Evolutionary conservation across 2,329 filamentous ascomycete genomes (phyloP).

Genomic region (Chalara sp.): DNA sequence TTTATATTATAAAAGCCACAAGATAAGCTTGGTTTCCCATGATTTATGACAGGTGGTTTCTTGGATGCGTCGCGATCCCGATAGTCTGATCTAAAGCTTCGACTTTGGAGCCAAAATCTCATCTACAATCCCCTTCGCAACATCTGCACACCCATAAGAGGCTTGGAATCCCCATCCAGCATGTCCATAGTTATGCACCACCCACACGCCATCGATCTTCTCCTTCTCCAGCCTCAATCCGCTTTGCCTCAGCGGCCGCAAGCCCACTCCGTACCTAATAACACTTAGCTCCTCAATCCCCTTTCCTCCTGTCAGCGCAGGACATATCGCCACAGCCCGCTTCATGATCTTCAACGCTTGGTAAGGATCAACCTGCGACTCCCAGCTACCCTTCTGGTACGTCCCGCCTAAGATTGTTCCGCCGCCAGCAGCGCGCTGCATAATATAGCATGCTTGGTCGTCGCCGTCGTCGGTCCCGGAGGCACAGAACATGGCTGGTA

Average conservation of each 20-base stretch:
- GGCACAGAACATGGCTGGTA: slow-evolving; percentile 43
- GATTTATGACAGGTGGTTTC: too few relatives aligned
- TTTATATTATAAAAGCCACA: too few relatives aligned
- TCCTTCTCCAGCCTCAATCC: slow-evolving; percentile 60
- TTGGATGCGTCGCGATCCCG: too few relatives aligned
- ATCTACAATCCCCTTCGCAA: slow-evolving; percentile 59
- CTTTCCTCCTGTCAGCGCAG: slow-evolving; percentile 45
- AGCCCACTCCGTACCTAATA: slow-evolving; percentile 59
- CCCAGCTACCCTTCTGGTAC: slow-evolving; percentile 59
- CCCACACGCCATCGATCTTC: slow-evolving; percentile 43
- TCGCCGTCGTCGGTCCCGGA: slow-evolving; percentile 59
- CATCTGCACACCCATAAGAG: slow-evolving; percentile 63
- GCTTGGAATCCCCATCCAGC: slow-evolving; percentile 56
- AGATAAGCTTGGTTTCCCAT: too few relatives aligned
- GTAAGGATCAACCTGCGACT: slow-evolving; percentile 54
- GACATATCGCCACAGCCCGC: slow-evolving; percentile 50
- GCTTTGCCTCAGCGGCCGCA: slow-evolving; percentile 54
- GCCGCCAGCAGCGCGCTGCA: slow-evolving; percentile 60
- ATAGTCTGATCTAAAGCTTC: slow-evolving; percentile 11
- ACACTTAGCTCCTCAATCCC: slow-evolving; percentile 58
- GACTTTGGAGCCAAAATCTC: slow-evolving; percentile 30
- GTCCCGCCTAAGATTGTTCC: slow-evolving; percentile 63
- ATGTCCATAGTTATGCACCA: slow-evolving; percentile 58
- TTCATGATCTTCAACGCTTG: slow-evolving; percentile 63
- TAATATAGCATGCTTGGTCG: slow-evolving; percentile 60